Conservation (phyloP, 2,329 filamentous ascomycete species). For the Daldinia sp. region DNA sequence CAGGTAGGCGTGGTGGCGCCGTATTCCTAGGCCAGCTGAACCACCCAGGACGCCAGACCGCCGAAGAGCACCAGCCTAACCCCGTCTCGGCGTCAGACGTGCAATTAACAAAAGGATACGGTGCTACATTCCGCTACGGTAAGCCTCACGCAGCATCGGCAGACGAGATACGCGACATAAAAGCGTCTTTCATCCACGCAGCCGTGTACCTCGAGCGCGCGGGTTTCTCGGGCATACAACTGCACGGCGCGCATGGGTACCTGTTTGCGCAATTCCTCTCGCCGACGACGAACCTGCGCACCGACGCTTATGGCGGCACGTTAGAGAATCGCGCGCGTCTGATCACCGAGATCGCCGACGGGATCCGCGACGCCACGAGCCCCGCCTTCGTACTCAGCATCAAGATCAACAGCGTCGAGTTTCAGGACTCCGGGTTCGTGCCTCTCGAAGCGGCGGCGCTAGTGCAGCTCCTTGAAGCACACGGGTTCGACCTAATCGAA, state of each 20-base stretch:
- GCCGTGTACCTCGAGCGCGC: conserved; percentile 38
- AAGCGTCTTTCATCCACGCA: conserved; percentile 33
- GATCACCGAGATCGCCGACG: conserved; percentile 63
- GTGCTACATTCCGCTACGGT: conserved; percentile 51
- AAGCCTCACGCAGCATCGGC: conserved; percentile 40
- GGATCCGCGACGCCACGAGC: conserved; percentile 55
- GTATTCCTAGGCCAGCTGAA: conserved; percentile 68
- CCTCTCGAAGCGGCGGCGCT: conserved; percentile 51
- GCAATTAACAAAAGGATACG: conserved; percentile 54
- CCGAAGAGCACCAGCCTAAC: conserved; percentile 58
- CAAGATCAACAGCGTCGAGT: conserved; percentile 69
- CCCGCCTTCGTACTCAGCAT: conserved; percentile 62
- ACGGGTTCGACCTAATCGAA: conserved; percentile 74
- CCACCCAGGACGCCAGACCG: conserved; percentile 67
- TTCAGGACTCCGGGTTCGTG: conserved; percentile 55
- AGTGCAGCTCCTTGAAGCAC: conserved; percentile 65
- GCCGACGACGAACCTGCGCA: conserved; percentile 62
- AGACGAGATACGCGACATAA: conserved; percentile 27
- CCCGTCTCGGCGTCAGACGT: conserved; percentile 65
- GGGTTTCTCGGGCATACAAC: conserved; percentile 56
- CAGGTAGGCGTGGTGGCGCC: conserved; percentile 63
- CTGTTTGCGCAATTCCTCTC: conserved; percentile 68
- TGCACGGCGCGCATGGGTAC: conserved; percentile 68
- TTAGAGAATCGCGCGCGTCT: conserved; percentile 62
- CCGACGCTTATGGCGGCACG: conserved; percentile 67